These are phyloP conservation scores for Echites panduratus DNA, from an alignment of 257 asterid species.

Conservation along the genomic window DNA sequence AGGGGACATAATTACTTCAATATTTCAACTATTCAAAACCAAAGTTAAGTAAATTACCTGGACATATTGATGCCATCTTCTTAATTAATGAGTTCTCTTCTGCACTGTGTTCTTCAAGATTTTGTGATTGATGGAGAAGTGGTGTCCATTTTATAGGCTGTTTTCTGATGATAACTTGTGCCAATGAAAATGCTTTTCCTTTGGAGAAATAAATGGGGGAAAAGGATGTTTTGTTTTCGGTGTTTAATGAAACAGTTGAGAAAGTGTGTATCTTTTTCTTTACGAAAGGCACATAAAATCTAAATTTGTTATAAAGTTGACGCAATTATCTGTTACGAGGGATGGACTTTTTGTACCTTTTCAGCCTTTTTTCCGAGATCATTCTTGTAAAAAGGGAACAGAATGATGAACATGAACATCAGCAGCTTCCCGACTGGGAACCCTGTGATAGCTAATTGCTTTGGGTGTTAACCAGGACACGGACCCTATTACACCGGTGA, in stretches of 20 bases:
- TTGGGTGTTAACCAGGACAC: too few relatives aligned
- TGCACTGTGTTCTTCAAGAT: too few relatives aligned
- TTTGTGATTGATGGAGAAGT: background rate
- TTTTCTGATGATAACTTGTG: too few relatives aligned
- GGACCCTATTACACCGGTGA: too few relatives aligned
- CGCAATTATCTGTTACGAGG: background rate
- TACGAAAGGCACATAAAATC: too few relatives aligned
- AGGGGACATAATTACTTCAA: background rate
- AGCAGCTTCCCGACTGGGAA: too few relatives aligned
- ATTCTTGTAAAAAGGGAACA: too few relatives aligned
- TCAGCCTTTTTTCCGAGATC: too few relatives aligned
- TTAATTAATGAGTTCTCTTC: background rate
- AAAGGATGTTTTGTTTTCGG: background rate
- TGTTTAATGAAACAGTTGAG: background rate
- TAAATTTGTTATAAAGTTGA: background rate
- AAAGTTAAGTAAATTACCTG: background rate
- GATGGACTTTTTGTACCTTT: background rate
- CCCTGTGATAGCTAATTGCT: too few relatives aligned
- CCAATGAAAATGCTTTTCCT: background rate
- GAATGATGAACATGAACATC: too few relatives aligned
- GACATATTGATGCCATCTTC: constrained; percentile 6
- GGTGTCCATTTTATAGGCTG: background rate
- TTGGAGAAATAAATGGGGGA: too few relatives aligned
- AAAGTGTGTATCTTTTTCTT: background rate
- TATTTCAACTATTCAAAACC: too few relatives aligned